A percentile compares a stretch with the other conserved stretches of the same genome.
These are phyloP conservation scores for Cephalotrichum gorgonifer DNA, from an alignment of 2,329 filamentous ascomycete species.

Conservation along the genomic window DNA sequence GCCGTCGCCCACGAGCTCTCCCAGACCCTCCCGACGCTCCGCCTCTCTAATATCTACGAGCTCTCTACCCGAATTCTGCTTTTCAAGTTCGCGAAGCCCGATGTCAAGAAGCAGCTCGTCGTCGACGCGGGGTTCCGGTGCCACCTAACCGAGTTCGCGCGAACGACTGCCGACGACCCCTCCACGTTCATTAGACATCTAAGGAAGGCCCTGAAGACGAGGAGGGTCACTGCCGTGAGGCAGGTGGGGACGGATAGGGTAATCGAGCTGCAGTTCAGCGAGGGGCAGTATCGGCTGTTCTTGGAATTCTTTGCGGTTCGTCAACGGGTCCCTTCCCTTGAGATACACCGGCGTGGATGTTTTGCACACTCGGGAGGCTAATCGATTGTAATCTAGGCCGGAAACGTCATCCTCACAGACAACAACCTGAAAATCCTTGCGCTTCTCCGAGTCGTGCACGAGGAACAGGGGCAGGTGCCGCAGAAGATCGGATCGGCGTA, in stretches of 20 bases:
- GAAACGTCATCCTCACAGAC: constrained; percentile 90
- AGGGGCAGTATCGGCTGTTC: constrained; percentile 79
- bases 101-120: constrained; percentile 79
- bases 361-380: background rate
- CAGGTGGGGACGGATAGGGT: constrained; percentile 92
- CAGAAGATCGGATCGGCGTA: constrained; percentile 71
- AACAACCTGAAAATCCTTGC: constrained; percentile 71
- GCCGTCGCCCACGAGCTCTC: constrained; percentile 93
- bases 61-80: constrained; percentile 91
- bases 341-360: no score
- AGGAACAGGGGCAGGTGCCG: constrained; percentile 75
- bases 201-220: constrained; percentile 79
- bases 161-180: constrained; percentile 74
- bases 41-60: constrained; percentile 91
- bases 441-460: constrained; percentile 68
- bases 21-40: constrained; percentile 61
- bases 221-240: constrained; percentile 66
- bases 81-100: constrained; percentile 86
- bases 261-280: constrained; percentile 84
- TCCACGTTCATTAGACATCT: constrained; percentile 77
- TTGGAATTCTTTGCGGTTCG: constrained; percentile 81
- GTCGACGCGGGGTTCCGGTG: constrained; percentile 94
- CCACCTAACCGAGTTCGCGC: constrained; percentile 83
- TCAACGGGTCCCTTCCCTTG: constrained; percentile 6
- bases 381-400: constrained; percentile 38